Evolutionary conservation across 1,284 basidiomycete genomes (phyloP), one percentile per base, ranked within the genome.

Genomic region (Heterobasidion annosum): DNA sequence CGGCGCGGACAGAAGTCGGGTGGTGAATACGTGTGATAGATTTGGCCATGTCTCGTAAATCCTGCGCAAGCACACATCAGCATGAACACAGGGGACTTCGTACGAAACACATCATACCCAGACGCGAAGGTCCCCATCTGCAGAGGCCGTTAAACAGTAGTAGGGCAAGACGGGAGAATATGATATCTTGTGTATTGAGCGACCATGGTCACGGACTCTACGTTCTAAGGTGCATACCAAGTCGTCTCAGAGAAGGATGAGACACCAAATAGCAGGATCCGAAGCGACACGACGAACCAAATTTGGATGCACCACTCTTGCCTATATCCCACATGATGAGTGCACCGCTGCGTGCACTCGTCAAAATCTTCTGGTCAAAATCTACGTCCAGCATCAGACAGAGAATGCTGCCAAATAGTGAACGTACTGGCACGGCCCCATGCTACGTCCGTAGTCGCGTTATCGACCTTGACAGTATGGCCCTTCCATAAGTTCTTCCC

Each of bases 261-360:
- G 52, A 43, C 5, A 15, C 33, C 43, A 42, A 46, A 16, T 12
- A n/a, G 10, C 10, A 40, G 2, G 37, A 13, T 1, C 18, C n/a
- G 6, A 54, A 54, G 48, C 51, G 6, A 51, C 55, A 35, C 13
- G 50, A 67, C 72, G 55, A 62, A 92, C 90, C 90, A 59, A 83
- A 83, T 68, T 89, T 92, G 47, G 76, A 77, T 1, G 72, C 65
- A 1, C 85, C 82, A 45, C 77, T 70, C 66, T 84, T 88, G 60
- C 84, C 81, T 19, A 92, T 64, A 66, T 93, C 91, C 83, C 91
- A 93, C 71, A 93, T 78, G 52, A 92, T 83, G 45, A 93, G 77
- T 59, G 92, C 91, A 0, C 91, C 91, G 59, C 88, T 91, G 8
- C 86, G 76, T 3, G 87, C 87, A 57, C 90, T 91, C 1, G 91